Evolutionary conservation across 2,329 filamentous ascomycete species (phyloP), one percentile per base, ranked within the genome.

Genomic region (Diaporthe vaccinii): DNA sequence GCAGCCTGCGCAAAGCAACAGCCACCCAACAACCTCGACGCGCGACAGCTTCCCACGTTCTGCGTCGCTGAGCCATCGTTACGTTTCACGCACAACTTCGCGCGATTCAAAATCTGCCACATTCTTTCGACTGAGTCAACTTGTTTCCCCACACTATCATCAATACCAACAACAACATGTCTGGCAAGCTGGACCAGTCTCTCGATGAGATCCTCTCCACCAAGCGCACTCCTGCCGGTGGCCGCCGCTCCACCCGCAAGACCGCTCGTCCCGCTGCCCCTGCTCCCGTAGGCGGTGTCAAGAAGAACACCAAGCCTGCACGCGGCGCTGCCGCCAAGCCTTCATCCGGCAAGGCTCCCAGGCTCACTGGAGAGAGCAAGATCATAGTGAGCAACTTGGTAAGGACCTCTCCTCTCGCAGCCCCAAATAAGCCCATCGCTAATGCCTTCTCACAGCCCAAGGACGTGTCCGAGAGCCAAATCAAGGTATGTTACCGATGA

Each of bases 401-500:
- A 93, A 86, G 95, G 86, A 78, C 46, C 44, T 36, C 39, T 39
- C 4, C 80, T 15, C 31, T 10, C 12, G 28, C 25, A 20, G 49
- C 53, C 65, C 61, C 3, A 44, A 15, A 53, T 39, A 15, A n/a
- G 46, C 28, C 61, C 1, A 5, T 77, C 61, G 67, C 90, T 93
- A 87, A 94, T 85, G 17, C 61, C 34, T 39, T 69, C 12, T 25
- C 74, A 46, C 80, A 98, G 95, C 97, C 97, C 85, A 93, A 93
- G 89, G 97, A 99, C 92, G 95, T 99, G 86, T 95, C 92, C 87
- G 96, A 98, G 91, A 89, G 88, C 88, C 95, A 97, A 93, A 97
- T 99, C 89, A 98, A 99, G 97, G 97, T 99, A 99, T 97, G 97
- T 99, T 95, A 94, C 95, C 92, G 89, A 91, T 93, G 89, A 93